These are phyloP conservation scores for Recurvomyces mirabilis DNA, from an alignment of 495 filamentous ascomycete genomes.

Conservation along the genomic window DNA sequence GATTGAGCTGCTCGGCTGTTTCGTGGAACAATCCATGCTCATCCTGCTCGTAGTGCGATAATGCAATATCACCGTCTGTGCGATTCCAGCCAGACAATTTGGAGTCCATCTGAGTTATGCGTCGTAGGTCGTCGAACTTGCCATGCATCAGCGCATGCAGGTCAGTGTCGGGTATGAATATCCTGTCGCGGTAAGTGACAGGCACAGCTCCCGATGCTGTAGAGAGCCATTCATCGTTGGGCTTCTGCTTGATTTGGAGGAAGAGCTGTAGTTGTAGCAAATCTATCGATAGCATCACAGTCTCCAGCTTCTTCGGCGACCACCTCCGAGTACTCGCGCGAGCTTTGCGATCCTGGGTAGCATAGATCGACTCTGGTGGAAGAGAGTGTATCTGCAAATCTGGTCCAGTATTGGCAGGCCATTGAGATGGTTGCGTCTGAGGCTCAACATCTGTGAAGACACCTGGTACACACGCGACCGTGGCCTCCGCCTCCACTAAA, in stretches of 20 bases:
- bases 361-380: slow-evolving; percentile 29
- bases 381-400: slow-evolving; percentile 16
- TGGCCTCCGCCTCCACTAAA: not conserved
- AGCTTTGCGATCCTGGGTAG: slow-evolving; percentile 13
- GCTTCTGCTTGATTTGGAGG: not conserved
- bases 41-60: slow-evolving; percentile 24
- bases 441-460: slow-evolving; percentile 11
- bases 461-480: not conserved
- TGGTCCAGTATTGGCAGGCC: slow-evolving; percentile 27
- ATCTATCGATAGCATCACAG: slow-evolving; percentile 21
- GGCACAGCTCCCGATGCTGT: slow-evolving; percentile 10
- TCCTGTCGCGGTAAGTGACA: slow-evolving; percentile 3
- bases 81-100: slow-evolving; percentile 5
- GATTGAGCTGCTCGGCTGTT: slow-evolving; percentile 21
- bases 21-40: slow-evolving; percentile 16
- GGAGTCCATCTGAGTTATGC: not conserved
- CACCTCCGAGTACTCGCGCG: slow-evolving; percentile 14
- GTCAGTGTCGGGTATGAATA: not conserved
- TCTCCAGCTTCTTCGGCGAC: slow-evolving; percentile 25
- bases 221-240: not conserved
- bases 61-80: not conserved
- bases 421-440: slow-evolving; percentile 1
- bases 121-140: not conserved
- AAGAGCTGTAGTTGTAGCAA: slow-evolving; percentile 18
- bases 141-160: not conserved